phyloP scores from a whole-genome alignment of 179 eudicot species.

The Spergularia azorica region DNA sequence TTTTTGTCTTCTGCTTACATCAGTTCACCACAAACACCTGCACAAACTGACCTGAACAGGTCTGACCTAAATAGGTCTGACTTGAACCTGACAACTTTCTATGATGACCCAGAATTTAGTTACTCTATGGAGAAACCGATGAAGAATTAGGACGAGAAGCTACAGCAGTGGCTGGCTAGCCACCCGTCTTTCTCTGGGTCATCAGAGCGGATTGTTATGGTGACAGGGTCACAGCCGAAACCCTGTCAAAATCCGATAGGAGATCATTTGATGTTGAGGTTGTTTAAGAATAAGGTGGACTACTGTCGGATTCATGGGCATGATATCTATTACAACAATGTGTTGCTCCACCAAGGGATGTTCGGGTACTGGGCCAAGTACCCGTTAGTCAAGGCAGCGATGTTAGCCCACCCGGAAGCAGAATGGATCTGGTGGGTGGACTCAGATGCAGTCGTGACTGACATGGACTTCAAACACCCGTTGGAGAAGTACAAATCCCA shows the following conservation, averaged over 20 bases:
- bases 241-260: constrained; percentile 32
- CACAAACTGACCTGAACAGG: neutral
- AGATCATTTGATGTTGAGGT: constrained; percentile 33
- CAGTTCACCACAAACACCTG: neutral
- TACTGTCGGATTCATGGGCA: constrained; percentile 40
- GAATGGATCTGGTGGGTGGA: constrained; percentile 57
- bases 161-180: constrained; percentile 29
- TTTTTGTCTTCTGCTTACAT: neutral
- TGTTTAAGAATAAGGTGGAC: constrained; percentile 44
- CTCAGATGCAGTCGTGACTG: constrained; percentile 47
- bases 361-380: constrained; percentile 44
- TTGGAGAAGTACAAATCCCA: constrained; percentile 33
- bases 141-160: constrained; percentile 38
- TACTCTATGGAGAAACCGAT: constrained; percentile 29
- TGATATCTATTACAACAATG: constrained; percentile 39
- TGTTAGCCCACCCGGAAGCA: constrained; percentile 47
- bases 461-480: constrained; percentile 49
- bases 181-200: constrained; percentile 24
- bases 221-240: constrained; percentile 39
- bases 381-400: constrained; percentile 37
- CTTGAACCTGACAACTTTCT: constrained; percentile 22
- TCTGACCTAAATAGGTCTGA: neutral
- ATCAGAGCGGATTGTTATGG: constrained; percentile 30
- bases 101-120: constrained; percentile 35
- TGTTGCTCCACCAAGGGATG: constrained; percentile 43